Evolutionary conservation across 2,329 filamentous ascomycete species (phyloP).

Genomic region (Paecilomyces sp.): DNA sequence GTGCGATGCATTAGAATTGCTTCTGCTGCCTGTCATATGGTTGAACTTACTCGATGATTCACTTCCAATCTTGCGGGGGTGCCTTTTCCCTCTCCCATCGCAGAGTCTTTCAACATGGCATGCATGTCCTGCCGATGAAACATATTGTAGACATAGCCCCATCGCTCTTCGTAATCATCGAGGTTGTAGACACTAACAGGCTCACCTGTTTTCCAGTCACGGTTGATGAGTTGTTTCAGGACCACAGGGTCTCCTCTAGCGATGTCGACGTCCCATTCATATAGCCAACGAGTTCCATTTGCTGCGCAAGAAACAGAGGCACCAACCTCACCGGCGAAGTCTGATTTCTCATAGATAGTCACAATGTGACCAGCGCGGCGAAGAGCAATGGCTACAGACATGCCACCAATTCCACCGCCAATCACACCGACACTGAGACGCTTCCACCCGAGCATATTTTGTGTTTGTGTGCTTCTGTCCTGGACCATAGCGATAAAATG

Average conservation of each 20-base stretch:
- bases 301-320: slow-evolving; percentile 62
- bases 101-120: slow-evolving; percentile 56
- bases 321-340: slow-evolving; percentile 62
- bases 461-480: no score
- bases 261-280: slow-evolving; percentile 61
- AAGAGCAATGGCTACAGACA: slow-evolving; percentile 45
- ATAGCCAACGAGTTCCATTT: slow-evolving; percentile 63
- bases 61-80: slow-evolving; percentile 47
- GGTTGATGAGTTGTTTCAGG: slow-evolving; percentile 59
- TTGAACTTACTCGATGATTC: slow-evolving; percentile 47
- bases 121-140: slow-evolving; percentile 66
- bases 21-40: no score
- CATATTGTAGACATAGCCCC: slow-evolving; percentile 63
- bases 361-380: slow-evolving; percentile 48
- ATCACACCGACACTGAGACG: slow-evolving; percentile 41
- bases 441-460: slow-evolving; percentile 29
- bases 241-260: slow-evolving; percentile 59
- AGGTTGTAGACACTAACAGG: slow-evolving; percentile 58
- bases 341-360: slow-evolving; percentile 59
- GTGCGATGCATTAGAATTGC: no score
- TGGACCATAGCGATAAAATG: no score
- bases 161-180: slow-evolving; percentile 57
- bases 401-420: slow-evolving; percentile 49
- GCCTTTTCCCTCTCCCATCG: slow-evolving; percentile 49
- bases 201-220: slow-evolving; percentile 64